Evolutionary conservation across 192 early-diverging fungal genomes (phyloP).

Genomic region (Gigaspora rosea): DNA sequence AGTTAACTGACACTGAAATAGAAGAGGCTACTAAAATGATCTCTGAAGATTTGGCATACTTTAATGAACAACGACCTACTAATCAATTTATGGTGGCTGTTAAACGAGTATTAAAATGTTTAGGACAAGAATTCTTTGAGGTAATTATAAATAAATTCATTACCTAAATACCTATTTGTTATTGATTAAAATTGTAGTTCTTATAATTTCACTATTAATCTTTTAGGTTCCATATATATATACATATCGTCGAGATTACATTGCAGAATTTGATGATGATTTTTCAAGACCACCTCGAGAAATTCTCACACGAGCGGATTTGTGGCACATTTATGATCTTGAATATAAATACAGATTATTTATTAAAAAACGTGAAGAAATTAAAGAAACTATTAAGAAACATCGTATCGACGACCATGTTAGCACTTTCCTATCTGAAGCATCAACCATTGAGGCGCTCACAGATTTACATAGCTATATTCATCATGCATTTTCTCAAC

Average conservation of each 20-base stretch:
- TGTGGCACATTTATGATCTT: slow-evolving; percentile 90
- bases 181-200: background rate
- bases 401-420: slow-evolving; percentile 51
- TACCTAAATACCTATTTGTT: background rate
- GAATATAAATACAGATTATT: slow-evolving; percentile 77
- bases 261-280: slow-evolving; percentile 36
- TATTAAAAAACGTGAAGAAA: slow-evolving; percentile 56
- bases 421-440: slow-evolving; percentile 50
- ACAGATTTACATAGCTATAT: slow-evolving; percentile 58
- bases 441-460: background rate
- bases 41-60: slow-evolving; percentile 36
- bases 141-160: background rate
- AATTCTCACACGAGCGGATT: slow-evolving; percentile 62
- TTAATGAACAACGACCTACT: background rate
- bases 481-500: slow-evolving; percentile 51
- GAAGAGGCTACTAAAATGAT: slow-evolving; percentile 69
- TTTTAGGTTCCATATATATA: slow-evolving; percentile 81
- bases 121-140: slow-evolving; percentile 80
- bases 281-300: slow-evolving; percentile 36
- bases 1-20: slow-evolving; percentile 60
- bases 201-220: background rate
- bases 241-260: slow-evolving; percentile 84
- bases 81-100: background rate
- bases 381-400: slow-evolving; percentile 55
- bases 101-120: slow-evolving; percentile 62